Evolutionary conservation across 129 eudicot species (phyloP).

Genomic region (Pulicaria dysenterica): DNA sequence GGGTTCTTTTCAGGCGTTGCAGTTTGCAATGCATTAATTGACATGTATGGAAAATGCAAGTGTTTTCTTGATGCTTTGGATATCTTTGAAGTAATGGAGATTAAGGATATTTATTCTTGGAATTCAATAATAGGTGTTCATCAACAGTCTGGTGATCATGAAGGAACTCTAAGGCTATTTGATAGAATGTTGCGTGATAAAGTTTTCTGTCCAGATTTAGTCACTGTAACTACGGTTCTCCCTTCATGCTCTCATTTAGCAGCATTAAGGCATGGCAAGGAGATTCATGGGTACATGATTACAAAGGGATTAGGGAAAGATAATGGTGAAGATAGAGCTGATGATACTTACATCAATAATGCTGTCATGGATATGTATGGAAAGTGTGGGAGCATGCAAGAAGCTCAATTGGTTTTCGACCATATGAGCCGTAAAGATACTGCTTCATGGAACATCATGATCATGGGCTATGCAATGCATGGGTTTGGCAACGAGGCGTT

Average conservation of each 20-base stretch:
- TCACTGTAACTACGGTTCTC: constrained; percentile 68
- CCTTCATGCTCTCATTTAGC: constrained; percentile 76
- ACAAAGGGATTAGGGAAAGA: constrained; percentile 48
- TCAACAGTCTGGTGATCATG: constrained; percentile 64
- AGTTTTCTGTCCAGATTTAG: constrained; percentile 64
- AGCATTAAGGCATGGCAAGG: constrained; percentile 66
- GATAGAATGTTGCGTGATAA: constrained; percentile 51
- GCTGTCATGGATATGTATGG: constrained; percentile 83
- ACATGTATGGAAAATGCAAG: constrained; percentile 79
- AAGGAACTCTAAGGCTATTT: constrained; percentile 53
- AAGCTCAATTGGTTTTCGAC: constrained; percentile 60
- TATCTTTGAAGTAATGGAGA: constrained; percentile 46
- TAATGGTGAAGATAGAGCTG: constrained; percentile 20
- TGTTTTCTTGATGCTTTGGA: constrained; percentile 39
- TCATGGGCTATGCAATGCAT: constrained; percentile 79
- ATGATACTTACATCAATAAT: constrained; percentile 46
- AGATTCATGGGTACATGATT: constrained; percentile 72
- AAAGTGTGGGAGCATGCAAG: constrained; percentile 73
- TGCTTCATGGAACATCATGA: constrained; percentile 94
- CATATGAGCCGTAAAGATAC: constrained; percentile 54
- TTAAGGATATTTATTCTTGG: constrained; percentile 76
- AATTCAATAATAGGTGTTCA: constrained; percentile 72
- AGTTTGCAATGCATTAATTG: constrained; percentile 67
- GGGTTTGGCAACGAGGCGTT: constrained; percentile 72
- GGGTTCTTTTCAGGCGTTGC: constrained; percentile 54